phyloP scores from a whole-genome alignment of 768 basidiomycete genomes.

The Psilocybe azurescens region DNA sequence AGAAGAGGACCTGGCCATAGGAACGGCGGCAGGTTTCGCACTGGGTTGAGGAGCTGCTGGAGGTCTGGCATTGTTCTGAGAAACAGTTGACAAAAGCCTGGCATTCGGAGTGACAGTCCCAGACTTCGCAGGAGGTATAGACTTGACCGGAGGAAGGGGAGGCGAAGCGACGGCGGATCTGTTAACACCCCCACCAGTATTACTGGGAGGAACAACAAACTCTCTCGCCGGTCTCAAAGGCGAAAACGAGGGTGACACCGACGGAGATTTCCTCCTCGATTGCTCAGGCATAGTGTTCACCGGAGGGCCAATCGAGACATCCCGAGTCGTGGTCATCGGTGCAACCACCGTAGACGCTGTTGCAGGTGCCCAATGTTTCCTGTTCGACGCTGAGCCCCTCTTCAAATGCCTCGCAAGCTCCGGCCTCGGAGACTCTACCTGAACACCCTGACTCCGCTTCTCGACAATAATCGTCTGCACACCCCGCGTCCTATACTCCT shows the following conservation, averaged over 20 bases:
- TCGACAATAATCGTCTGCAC: constrained; percentile 71
- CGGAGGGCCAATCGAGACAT: constrained; percentile 28
- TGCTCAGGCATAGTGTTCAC: constrained; percentile 18
- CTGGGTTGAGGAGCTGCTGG: background rate
- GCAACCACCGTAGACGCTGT: constrained; percentile 26
- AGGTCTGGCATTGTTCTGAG: background rate
- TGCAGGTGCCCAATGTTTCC: constrained; percentile 35
- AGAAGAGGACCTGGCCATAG: constrained; percentile 1
- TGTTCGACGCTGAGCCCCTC: constrained; percentile 22
- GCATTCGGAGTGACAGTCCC: background rate
- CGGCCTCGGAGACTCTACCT: constrained; percentile 47
- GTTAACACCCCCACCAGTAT: background rate
- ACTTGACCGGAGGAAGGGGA: background rate
- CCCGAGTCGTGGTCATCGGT: constrained; percentile 27
- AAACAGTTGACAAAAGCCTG: background rate
- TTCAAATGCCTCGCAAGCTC: constrained; percentile 17
- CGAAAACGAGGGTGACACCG: constrained; percentile 26
- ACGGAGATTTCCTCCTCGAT: constrained; percentile 21
- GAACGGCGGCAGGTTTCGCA: constrained; percentile 13
- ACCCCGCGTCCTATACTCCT: constrained; percentile 67
- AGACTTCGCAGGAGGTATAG: background rate
- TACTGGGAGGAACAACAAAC: constrained; percentile 25
- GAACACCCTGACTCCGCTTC: constrained; percentile 60
- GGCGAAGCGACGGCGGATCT: background rate
- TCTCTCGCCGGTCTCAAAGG: constrained; percentile 31